Percentiles rank a stretch among this genome's conserved stretches.
These are phyloP conservation scores for Teratosphaeria gauchensis DNA, from an alignment of 2,329 filamentous ascomycete genomes.

Conservation along the genomic window DNA sequence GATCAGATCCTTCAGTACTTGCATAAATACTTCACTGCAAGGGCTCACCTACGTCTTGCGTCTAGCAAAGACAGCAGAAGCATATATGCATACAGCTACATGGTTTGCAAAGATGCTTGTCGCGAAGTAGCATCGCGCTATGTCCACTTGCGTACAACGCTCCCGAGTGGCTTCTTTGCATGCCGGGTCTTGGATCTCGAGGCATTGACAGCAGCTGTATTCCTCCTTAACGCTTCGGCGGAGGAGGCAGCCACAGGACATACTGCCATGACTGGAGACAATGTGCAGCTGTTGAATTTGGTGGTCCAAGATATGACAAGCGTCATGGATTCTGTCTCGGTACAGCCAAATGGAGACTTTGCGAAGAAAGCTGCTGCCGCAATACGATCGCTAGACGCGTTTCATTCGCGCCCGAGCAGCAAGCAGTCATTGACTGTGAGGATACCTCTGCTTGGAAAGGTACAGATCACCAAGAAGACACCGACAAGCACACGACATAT, in stretches of 20 bases:
- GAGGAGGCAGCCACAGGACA: neutral
- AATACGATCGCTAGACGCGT: neutral
- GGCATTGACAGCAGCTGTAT: slow-evolving; percentile 16
- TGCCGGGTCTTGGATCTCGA: slow-evolving; percentile 20
- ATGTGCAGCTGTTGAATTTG: neutral
- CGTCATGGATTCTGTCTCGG: neutral
- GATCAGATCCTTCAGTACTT: slow-evolving; percentile 18
- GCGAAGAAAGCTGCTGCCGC: neutral
- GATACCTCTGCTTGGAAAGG: neutral
- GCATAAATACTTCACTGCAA: slow-evolving; percentile 17
- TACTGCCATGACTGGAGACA: neutral
- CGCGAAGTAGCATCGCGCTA: slow-evolving; percentile 14
- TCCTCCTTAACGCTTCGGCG: slow-evolving; percentile 8
- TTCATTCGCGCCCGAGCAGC: neutral
- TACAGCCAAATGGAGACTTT: neutral
- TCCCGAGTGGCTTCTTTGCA: slow-evolving; percentile 20
- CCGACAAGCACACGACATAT: neutral
- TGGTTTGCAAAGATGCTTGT: slow-evolving; percentile 16
- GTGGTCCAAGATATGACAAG: neutral
- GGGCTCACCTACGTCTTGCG: slow-evolving; percentile 18
- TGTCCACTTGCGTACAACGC: slow-evolving; percentile 8
- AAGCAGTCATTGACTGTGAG: neutral
- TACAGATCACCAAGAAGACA: neutral
- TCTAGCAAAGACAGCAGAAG: slow-evolving; percentile 15
- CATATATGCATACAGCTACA: slow-evolving; percentile 17